Evolutionary conservation across 805 yeast species (phyloP).

Genomic region (Metschnikowia kunwiensis): DNA sequence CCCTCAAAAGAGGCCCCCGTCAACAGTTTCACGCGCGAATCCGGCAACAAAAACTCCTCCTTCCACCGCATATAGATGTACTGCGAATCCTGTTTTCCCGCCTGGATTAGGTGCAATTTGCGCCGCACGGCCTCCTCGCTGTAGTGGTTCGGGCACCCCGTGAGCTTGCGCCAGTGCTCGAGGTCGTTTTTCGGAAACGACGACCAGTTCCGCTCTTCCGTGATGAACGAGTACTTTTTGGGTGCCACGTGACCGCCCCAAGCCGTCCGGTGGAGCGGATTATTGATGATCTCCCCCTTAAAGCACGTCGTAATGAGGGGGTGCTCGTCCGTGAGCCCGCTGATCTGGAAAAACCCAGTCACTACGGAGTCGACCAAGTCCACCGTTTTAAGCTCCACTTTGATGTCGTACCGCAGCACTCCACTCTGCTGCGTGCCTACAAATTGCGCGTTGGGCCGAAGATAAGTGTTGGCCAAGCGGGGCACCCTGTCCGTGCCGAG

Average conservation of each 20-base stretch:
- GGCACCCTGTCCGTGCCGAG: conserved; percentile 15
- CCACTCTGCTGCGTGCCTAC: conserved; percentile 72
- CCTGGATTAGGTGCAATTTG: conserved; percentile 29
- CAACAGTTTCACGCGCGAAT: conserved; percentile 58
- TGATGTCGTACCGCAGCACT: conserved; percentile 58
- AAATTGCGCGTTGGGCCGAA: conserved; percentile 61
- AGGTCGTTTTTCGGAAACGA: conserved; percentile 38
- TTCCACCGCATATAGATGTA: conserved; percentile 90
- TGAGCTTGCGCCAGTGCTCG: conserved; percentile 52
- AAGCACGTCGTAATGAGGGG: conserved; percentile 70
- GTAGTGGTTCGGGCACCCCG: conserved; percentile 45
- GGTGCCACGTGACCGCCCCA: conserved; percentile 22
- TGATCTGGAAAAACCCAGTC: conserved; percentile 62
- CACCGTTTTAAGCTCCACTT: conserved; percentile 67
- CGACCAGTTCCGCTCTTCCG: conserved; percentile 60
- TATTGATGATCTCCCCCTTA: conserved; percentile 66
- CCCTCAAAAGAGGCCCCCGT: conserved; percentile 88
- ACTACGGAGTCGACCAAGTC: conserved; percentile 45
- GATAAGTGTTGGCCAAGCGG: conserved; percentile 38
- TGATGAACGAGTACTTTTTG: conserved; percentile 49
- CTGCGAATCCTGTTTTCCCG: conserved; percentile 29
- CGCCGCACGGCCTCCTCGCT: conserved; percentile 33
- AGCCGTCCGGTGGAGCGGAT: conserved; percentile 31
- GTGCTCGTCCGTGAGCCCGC: conserved; percentile 59
- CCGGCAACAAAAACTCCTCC: conserved; percentile 82